phyloP scores from a whole-genome alignment of 306 rosid genomes.

The Pyrus pyrifolia region DNA sequence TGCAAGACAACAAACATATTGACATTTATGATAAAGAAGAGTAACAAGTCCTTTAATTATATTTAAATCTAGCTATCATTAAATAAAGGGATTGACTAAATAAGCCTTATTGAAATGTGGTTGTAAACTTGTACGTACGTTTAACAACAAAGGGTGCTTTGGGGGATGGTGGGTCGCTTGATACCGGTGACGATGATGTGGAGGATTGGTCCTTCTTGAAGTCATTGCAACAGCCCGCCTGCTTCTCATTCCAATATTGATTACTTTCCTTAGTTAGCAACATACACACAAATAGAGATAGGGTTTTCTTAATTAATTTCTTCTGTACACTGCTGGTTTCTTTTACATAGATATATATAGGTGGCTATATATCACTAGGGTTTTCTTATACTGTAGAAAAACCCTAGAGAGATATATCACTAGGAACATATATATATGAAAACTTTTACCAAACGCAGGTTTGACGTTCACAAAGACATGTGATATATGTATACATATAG shows the following conservation, averaged over 20 bases:
- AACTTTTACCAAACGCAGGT: neutral
- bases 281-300: neutral
- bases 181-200: slow-evolving; percentile 50
- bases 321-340: neutral
- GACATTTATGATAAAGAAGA: neutral
- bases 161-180: slow-evolving; percentile 69
- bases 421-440: neutral
- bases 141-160: slow-evolving; percentile 85
- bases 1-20: slow-evolving; percentile 15
- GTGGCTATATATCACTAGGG: neutral
- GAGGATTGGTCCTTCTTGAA: slow-evolving; percentile 50
- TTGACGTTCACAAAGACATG: neutral
- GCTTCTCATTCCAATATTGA: slow-evolving; percentile 10
- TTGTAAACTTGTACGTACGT: slow-evolving; percentile 35
- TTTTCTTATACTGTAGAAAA: neutral
- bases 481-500: neutral
- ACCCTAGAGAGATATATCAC: neutral
- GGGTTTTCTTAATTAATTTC: neutral
- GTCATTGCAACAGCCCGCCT: slow-evolving; percentile 56
- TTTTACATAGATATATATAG: neutral
- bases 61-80: too few relatives aligned
- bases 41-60: neutral
- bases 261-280: neutral
- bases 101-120: neutral
- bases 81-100: neutral